phyloP scores from a whole-genome alignment of 164 flowering plant genomes.

The Stephania yunnanensis region DNA sequence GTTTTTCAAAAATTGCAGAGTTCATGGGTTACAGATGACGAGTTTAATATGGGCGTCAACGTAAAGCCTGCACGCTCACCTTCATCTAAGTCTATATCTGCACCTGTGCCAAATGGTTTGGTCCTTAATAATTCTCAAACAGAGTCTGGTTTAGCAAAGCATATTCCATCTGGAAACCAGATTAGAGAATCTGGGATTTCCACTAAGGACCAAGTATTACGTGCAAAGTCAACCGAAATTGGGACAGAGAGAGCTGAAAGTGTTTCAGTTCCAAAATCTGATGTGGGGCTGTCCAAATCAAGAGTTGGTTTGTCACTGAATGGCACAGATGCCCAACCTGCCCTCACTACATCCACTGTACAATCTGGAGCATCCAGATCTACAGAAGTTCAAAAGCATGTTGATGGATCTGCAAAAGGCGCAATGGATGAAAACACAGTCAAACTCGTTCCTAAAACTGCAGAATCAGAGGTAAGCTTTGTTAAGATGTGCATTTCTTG shows the following conservation, averaged over 20 bases:
- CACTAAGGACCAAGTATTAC: constrained; percentile 40
- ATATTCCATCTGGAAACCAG: constrained; percentile 20
- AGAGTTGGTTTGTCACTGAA: constrained; percentile 41
- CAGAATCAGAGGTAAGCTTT: constrained; percentile 70
- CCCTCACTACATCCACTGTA: constrained; percentile 18
- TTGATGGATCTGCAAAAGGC: constrained; percentile 45
- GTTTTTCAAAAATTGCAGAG: constrained; percentile 39
- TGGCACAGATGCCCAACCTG: constrained; percentile 45
- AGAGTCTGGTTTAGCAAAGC: constrained; percentile 45
- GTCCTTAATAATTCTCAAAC: constrained; percentile 31
- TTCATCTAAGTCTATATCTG: constrained; percentile 48
- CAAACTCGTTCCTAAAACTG: constrained; percentile 37
- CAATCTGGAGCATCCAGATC: constrained; percentile 37
- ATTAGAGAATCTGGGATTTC: constrained; percentile 41
- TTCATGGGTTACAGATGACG: constrained; percentile 97
- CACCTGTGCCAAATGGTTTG: constrained; percentile 42
- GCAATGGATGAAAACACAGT: constrained; percentile 43
- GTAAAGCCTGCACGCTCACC: constrained; percentile 61
- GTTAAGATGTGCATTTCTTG: not conserved
- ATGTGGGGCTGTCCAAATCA: constrained; percentile 38
- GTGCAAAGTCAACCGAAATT: constrained; percentile 52
- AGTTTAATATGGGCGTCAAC: constrained; percentile 89
- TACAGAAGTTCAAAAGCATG: constrained; percentile 44
- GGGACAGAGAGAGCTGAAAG: constrained; percentile 51
- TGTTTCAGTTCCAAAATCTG: constrained; percentile 36